Base-by-base conservation (phyloP, 768 basidiomycete species). In the Gyrodon lividus region DNA sequence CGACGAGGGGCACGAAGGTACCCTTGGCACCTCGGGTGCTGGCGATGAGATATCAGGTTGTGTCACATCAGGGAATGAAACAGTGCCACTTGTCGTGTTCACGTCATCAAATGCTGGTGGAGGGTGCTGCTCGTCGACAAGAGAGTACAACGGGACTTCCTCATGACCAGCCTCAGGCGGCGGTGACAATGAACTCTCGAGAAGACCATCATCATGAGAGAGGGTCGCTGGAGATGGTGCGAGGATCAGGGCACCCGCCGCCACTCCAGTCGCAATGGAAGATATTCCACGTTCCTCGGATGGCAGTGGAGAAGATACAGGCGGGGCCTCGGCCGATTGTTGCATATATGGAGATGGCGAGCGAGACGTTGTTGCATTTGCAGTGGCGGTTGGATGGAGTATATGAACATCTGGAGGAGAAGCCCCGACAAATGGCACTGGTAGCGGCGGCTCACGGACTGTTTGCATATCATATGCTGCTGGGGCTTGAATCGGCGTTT, bases 91-190 rank as follows among this genome's bases (percentile, higher is more conserved):
- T 16, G 35, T 33, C 10, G 20, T 8, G 0, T 54, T 40, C 22
- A 61, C 30, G 35, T 62, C 64, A 19, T 56, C 55, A 23, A 68
- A 65, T 5, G 61, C 54, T 26, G 66, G 58, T 17, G 66, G 64
- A 24, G 63, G 63, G 19, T 46, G 50, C 28, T 57, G 49, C 3
- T 66, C 60, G 17, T 65, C 61, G 19, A 65, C 31, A 6, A 68
- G 54, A 8, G 58, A 58, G 51, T 64, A 63, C 37, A 38, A 42
- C 13, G 66, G 64, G 34, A 52, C 55, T 2, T 55, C 61, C 5
- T 68, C 64, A 6, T 53, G 56, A 33, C 48, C 12, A 24, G 22
- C 17, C 7, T 51, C 60, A 20, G 31, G 24, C 17, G 39, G 45
- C 43, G 26, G 34, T 35, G 38, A 30, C 7, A 45, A 22, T 4